These are phyloP conservation scores for Somion occarium DNA, from an alignment of 1,284 basidiomycete genomes.

Conservation along the genomic window DNA sequence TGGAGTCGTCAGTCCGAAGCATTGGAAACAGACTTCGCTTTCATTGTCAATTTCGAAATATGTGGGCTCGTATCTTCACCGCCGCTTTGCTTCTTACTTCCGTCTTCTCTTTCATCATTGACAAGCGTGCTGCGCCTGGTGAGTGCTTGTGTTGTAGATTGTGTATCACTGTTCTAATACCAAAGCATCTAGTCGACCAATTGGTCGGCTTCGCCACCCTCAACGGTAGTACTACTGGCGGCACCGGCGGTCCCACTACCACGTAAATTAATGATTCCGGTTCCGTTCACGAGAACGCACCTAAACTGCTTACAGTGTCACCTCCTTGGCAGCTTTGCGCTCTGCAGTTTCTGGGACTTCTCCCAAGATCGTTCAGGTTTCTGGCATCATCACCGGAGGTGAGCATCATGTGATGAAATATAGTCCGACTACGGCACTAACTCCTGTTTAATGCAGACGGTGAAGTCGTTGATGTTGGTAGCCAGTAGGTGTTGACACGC, in stretches of 20 bases:
- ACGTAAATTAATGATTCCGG: too few relatives aligned
- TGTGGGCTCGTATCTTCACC: neutral
- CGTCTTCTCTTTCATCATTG: conserved; percentile 1
- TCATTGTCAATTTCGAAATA: neutral
- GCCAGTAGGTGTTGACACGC: conserved; percentile 9
- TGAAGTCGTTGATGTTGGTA: conserved; percentile 12
- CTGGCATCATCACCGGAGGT: conserved; percentile 10
- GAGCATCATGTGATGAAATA: neutral
- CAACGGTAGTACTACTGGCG: conserved; percentile 10
- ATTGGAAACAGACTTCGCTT: neutral
- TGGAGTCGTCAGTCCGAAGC: neutral
- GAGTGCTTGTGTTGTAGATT: neutral
- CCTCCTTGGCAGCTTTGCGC: conserved; percentile 7
- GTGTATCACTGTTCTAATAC: neutral
- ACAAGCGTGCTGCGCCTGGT: conserved; percentile 10
- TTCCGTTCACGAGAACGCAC: neutral
- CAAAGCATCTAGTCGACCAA: conserved; percentile 6
- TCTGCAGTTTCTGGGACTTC: conserved; percentile 6
- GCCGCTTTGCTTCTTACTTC: neutral
- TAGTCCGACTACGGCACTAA: neutral
- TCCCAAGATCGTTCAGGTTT: conserved; percentile 10
- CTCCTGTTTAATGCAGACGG: conserved; percentile 7
- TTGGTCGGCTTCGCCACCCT: conserved; percentile 9
- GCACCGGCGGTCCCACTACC: conserved; percentile 7
- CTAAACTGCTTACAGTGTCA: conserved; percentile 5